Conservation (phyloP, 805 yeast species). For the Candida palmyrensis region DNA sequence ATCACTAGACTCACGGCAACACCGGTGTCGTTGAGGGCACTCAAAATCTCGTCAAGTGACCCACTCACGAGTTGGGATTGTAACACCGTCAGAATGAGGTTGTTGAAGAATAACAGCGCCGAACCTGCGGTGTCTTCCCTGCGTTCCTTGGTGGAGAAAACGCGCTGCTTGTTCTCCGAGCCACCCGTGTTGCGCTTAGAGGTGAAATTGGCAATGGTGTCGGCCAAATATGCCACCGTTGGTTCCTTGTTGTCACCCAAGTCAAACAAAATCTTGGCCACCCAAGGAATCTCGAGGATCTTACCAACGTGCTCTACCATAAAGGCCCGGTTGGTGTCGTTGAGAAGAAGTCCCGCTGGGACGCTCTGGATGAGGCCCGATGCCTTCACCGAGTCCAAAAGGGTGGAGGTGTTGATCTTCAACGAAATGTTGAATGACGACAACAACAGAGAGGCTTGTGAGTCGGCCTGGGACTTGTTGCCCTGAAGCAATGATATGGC, state of each 20-base stretch:
- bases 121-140: conserved; percentile 22
- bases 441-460: conserved; percentile 4
- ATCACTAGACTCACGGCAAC: conserved; percentile 22
- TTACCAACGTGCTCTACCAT: conserved; percentile 23
- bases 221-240: conserved; percentile 25
- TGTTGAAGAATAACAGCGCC: conserved; percentile 25
- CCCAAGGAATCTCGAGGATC: conserved; percentile 23
- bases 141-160: conserved; percentile 2
- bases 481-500: conserved; percentile 12
- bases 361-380: conserved; percentile 26
- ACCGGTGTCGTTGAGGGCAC: conserved; percentile 27
- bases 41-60: conserved; percentile 18
- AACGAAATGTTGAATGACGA: conserved; percentile 12
- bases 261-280: conserved; percentile 22
- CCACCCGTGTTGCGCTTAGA: conserved; percentile 22
- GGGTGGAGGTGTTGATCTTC: conserved; percentile 17
- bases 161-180: conserved; percentile 6
- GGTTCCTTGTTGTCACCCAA: conserved; percentile 29
- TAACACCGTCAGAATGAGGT: conserved; percentile 21
- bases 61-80: conserved; percentile 14
- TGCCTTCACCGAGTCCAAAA: conserved; percentile 14
- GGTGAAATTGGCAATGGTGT: conserved; percentile 20
- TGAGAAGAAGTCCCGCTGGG: conserved; percentile 18
- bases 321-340: conserved; percentile 22
- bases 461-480: not conserved